Evolutionary conservation across 352 stramenopile species (phyloP), one percentile per base, ranked within the genome.

Genomic region (Phytophthora tentaculata): DNA sequence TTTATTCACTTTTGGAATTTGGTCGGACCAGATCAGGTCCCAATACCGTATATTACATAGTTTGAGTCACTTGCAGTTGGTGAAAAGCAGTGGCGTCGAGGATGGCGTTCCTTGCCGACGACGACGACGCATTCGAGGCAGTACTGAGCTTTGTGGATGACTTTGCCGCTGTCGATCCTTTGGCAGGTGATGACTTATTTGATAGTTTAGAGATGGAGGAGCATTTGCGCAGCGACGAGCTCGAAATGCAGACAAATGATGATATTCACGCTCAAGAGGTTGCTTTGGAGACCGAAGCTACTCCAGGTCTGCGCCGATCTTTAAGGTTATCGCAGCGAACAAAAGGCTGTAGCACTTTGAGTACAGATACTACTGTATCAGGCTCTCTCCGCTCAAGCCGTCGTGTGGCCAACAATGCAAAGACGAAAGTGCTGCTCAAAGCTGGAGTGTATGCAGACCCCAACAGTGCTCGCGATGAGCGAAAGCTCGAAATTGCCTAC

Each of bases 401-500:
- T 6, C 26, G 49, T 16, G 32, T 35, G 6, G n/a, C 13, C 22
- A 48, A n/a, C 19, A 70, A 55, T 22, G 3, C 28, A 12, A 74
- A 56, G 52, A 64, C 56, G 56, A 68, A 64, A 47, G 43, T 50
- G 54, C 22, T 61, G 37, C 63, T 39, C 16, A 71, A 60, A 45
- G 29, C 52, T 37, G 47, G 61, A 0, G 53, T 61, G 1, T 73
- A 69, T 24, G 64, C 28, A 61, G 55, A 79, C 37, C 47, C 62
- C 7, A 74, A 75, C 19, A 61, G 57, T 32, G 67, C 59, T 39
- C 61, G 66, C 22, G 61, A 74, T 47, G 69, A 78, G 32, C 70
- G 61, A 35, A 71, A 67, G 19, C 60, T 78, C 16, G 77, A 86
- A 53, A 64, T 84, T 37, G 16, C 71, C 2, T 86, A 80, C 26